Evolutionary conservation across 2,329 filamentous ascomycete species (phyloP), one percentile per base, ranked within the genome.

Genomic region (Aspergillus vadensis): DNA sequence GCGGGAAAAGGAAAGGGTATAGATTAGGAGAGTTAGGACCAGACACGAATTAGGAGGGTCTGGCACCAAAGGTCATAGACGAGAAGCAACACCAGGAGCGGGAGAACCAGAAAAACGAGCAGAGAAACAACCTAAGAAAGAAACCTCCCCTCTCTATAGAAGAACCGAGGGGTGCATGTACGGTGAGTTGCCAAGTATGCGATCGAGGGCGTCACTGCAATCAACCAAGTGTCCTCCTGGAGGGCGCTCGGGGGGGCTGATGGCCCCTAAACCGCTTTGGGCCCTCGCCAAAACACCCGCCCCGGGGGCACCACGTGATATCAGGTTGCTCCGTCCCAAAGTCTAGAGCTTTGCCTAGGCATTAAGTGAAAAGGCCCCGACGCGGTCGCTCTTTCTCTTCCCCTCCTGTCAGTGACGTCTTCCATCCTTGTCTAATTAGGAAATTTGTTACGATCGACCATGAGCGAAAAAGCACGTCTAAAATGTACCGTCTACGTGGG

Each of bases 401-500:
- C 23, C 14, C 21, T 19, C 25, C 27, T 23, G 8, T 30, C 15
- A 17, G 47, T 50, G 47, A 50, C 47, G 47, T 32, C n/a, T 50
- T 50, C 27, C 15, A 51, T 50, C 23, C 23, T 53, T 15, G 10
- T 44, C 43, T 9, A 12, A 36, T 23, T 58, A 8, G 14, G 36
- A 21, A 2, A 36, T 32, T 8, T 23, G 15, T 61, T 55, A 65
- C 63, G 53, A 62, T 10, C 74, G 25, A 80, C 59, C 61, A 96
- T 97, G 91, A 88, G 91, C 32, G 92, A 97, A 76, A 82, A 88
- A 56, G 71, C 90, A 54, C 88, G 94, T 64, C 88, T 94, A 79
- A 97, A 97, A 79, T 88, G 91, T 49, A 99, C 95, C 10, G 85
- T 99, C 63, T 96, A 96, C 74, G 91, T 99, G 55, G 93, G 93